These are phyloP conservation scores for Plectosphaerella sp. DNA, from an alignment of 2,329 filamentous ascomycete species.

Conservation along the genomic window DNA sequence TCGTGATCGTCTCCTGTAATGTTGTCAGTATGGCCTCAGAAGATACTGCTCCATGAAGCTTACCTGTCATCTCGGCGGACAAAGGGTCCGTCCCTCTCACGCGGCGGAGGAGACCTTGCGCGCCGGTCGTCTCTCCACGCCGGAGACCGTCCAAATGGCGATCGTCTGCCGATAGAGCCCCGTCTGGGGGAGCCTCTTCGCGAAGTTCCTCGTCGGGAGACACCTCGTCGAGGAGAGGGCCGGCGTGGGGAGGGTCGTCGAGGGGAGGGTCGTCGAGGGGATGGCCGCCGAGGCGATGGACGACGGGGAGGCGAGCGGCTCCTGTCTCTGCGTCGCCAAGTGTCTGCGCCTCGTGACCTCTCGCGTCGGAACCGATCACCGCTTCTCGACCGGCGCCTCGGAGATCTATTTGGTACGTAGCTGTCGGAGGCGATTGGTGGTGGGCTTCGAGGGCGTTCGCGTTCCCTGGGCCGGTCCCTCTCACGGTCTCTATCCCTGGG, in stretches of 20 bases:
- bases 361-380: constrained; percentile 36
- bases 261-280: constrained; percentile 25
- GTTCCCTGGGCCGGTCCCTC: constrained; percentile 17
- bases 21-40: neutral
- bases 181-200: constrained; percentile 24
- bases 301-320: constrained; percentile 27
- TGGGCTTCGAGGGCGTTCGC: constrained; percentile 21
- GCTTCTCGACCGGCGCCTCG: constrained; percentile 35
- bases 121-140: constrained; percentile 16
- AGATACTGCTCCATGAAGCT: constrained; percentile 2
- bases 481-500: constrained; percentile 12
- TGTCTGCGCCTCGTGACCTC: constrained; percentile 26
- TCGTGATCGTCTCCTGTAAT: constrained; percentile 45
- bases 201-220: constrained; percentile 25
- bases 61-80: constrained; percentile 38
- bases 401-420: constrained; percentile 39
- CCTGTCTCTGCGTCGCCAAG: constrained; percentile 12
- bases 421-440: constrained; percentile 34
- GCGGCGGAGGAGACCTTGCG: constrained; percentile 12
- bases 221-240: neutral
- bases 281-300: constrained; percentile 7
- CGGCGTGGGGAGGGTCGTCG: constrained; percentile 7
- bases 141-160: constrained; percentile 18
- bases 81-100: constrained; percentile 20
- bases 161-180: constrained; percentile 28